Evolutionary conservation across 176 grass and related monocot species (phyloP).

Genomic region (Juncus effusus): DNA sequence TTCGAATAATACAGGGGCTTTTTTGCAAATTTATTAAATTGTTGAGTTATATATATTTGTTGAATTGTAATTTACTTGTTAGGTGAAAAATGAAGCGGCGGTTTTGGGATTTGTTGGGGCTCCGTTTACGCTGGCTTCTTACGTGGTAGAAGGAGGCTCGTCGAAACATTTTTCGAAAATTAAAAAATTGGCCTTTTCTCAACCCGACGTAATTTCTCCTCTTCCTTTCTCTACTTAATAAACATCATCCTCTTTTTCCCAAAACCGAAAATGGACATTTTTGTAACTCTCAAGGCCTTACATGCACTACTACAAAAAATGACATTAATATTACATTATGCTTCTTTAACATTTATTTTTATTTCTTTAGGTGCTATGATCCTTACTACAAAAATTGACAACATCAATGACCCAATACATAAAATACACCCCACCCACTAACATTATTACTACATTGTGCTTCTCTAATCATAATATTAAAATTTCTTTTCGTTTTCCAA

Average conservation of each 20-base stretch:
- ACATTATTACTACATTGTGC: too few species aligned
- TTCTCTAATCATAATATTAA: neutral
- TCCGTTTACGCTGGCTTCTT: constrained; percentile 93
- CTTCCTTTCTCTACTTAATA: neutral
- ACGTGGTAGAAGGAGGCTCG: constrained; percentile 97
- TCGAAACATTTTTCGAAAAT: constrained; percentile 97
- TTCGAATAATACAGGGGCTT: too few species aligned
- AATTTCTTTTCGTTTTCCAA: constrained; percentile 30
- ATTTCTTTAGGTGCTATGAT: neutral
- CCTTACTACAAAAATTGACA: constrained; percentile 1
- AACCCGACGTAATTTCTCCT: constrained; percentile 54
- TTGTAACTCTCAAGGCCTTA: too few species aligned
- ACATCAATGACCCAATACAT: too few species aligned
- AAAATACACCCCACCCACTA: too few species aligned
- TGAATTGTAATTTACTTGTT: constrained; percentile 16
- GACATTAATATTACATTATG: too few species aligned
- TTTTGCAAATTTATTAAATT: neutral
- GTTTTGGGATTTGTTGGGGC: constrained; percentile 97
- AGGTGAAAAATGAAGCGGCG: constrained; percentile 94
- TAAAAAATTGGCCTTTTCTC: constrained; percentile 91
- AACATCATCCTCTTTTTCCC: neutral
- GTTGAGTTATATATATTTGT: constrained; percentile 5
- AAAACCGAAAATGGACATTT: neutral
- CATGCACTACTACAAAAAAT: too few species aligned
- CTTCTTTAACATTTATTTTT: constrained; percentile 7